phyloP scores from a whole-genome alignment of 306 rosid genomes.

The Pyrus bretschneideri region DNA sequence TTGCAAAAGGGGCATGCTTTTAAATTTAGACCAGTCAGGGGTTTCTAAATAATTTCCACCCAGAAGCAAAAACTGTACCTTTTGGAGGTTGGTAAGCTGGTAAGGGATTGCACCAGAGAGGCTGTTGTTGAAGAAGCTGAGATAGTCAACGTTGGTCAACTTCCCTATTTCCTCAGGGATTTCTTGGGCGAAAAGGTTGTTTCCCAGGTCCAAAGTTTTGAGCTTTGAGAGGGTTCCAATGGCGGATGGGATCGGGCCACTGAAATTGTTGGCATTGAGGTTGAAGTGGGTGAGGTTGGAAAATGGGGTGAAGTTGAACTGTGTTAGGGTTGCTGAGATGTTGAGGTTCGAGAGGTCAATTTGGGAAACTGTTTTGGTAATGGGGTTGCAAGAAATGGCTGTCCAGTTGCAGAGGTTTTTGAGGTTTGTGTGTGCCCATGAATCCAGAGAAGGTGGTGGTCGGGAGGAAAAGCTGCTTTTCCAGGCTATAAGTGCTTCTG shows the following conservation, averaged over 20 bases:
- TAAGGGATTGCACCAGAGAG: conserved; percentile 41
- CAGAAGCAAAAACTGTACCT: conserved; percentile 54
- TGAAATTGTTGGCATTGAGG: conserved; percentile 42
- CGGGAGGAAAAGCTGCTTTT: conserved; percentile 32
- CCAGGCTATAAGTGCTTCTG: conserved; percentile 62
- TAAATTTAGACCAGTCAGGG: conserved; percentile 51
- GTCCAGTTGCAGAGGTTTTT: conserved; percentile 58
- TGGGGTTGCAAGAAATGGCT: conserved; percentile 36
- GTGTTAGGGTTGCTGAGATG: conserved; percentile 38
- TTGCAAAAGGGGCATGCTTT: conserved; percentile 40
- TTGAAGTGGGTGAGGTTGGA: conserved; percentile 43
- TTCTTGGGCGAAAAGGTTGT: conserved; percentile 26
- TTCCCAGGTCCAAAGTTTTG: conserved; percentile 43
- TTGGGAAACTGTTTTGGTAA: conserved; percentile 23
- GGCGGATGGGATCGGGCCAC: conserved; percentile 53
- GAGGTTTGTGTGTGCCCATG: conserved; percentile 51
- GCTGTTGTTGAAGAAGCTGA: conserved; percentile 33
- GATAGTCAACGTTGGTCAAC: conserved; percentile 44
- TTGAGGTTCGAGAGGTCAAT: conserved; percentile 38
- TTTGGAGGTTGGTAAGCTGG: conserved; percentile 48
- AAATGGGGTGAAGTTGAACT: conserved; percentile 40
- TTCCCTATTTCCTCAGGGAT: conserved; percentile 43
- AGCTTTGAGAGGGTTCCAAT: conserved; percentile 55
- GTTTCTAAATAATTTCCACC: conserved; percentile 41
- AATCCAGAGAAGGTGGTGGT: conserved; percentile 28